Percentiles rank a stretch among this genome's conserved stretches.
phyloP scores from a whole-genome alignment of 2,329 filamentous ascomycete genomes.

The Salinomyces thailandicus region DNA sequence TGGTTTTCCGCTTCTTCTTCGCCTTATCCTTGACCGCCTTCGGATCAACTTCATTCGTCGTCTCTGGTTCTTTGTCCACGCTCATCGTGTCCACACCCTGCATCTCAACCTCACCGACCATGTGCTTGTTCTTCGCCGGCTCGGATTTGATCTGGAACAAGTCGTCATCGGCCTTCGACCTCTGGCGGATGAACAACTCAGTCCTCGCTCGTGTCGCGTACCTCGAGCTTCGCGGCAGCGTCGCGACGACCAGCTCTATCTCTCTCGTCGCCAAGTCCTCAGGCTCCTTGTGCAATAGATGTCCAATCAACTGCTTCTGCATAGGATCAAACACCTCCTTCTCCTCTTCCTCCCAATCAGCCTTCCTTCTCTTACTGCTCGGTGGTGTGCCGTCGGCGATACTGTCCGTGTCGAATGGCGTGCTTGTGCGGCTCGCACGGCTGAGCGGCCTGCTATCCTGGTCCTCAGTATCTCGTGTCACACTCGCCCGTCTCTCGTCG shows the following conservation, averaged over 20 bases:
- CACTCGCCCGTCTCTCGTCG: conserved; percentile 55
- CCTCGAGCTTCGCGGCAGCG: conserved; percentile 46
- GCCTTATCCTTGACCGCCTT: conserved; percentile 34
- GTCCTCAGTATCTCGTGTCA: conserved; percentile 71
- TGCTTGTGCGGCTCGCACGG: conserved; percentile 48
- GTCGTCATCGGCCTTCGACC: conserved; percentile 75
- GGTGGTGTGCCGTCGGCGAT: conserved; percentile 25
- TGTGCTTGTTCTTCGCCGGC: conserved; percentile 30
- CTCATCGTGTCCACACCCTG: background rate
- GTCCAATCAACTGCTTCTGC: conserved; percentile 37
- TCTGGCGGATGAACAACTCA: conserved; percentile 61
- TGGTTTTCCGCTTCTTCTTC: conserved; percentile 58
- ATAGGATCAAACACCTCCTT: conserved; percentile 38
- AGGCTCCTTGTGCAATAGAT: conserved; percentile 49
- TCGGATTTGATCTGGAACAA: conserved; percentile 56
- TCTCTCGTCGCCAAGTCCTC: conserved; percentile 59
- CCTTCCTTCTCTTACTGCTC: conserved; percentile 36
- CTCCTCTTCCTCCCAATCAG: conserved; percentile 39
- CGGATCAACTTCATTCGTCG: conserved; percentile 15
- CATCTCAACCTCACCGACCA: conserved; percentile 17
- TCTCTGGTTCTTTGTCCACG: conserved; percentile 13
- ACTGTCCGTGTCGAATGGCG: conserved; percentile 43
- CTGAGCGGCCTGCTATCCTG: conserved; percentile 72
- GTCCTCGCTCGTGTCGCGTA: conserved; percentile 68
- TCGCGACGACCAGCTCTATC: conserved; percentile 43